Base-by-base conservation (phyloP, 23 red algal species). In the Chondrus crispus region DNA sequence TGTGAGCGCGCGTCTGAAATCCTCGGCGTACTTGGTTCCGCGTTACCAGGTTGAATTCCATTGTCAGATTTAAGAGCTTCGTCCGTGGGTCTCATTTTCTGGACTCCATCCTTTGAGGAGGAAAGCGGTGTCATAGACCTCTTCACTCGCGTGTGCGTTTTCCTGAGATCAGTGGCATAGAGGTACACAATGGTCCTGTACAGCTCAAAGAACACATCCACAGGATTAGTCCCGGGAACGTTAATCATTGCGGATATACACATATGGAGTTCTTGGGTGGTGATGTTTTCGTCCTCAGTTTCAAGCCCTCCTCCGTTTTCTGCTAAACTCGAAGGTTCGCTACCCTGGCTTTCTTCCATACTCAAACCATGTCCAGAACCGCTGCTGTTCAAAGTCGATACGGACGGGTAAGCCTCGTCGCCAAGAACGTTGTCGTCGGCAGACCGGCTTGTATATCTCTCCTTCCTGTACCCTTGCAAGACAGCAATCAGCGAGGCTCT, bases 101-200 rank as follows among this genome's bases (percentile, higher is more conserved):
- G 36, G 42, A 75, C 49, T 20, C 71, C 71, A 10, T 77, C 44
- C 44, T 20, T 0, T 39, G 29, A 26, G 43, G n/a, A 39, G n/a
- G 29, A n/a, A 26, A 24, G n/a, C 24, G 64, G 49, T 18, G 69
- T 44, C 18, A 66, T 24, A 4, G 42, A 28, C 20, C 47, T 35
- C 8, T 46, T 46, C 18, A 75, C 52, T n/a, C 46, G 52, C 40
- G 47, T 74, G 10, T 32, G 48, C 9, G 62, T 42, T 50, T 90
- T 90, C 10, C 60, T 75, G 8, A 90, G 87, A 29, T 90, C 87
- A 64, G 69, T 80, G 20, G 71, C 87, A 20, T 90, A 90, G 6
- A 90, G 49, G 60, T 90, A 90, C 8, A 90, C 72, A 9, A 90
- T 49, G 47, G 87, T 90, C 28, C 87, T 47, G 43, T 90, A 90